Base-by-base conservation (phyloP, 139 green algal species). In the Micromonas commoda region DNA sequence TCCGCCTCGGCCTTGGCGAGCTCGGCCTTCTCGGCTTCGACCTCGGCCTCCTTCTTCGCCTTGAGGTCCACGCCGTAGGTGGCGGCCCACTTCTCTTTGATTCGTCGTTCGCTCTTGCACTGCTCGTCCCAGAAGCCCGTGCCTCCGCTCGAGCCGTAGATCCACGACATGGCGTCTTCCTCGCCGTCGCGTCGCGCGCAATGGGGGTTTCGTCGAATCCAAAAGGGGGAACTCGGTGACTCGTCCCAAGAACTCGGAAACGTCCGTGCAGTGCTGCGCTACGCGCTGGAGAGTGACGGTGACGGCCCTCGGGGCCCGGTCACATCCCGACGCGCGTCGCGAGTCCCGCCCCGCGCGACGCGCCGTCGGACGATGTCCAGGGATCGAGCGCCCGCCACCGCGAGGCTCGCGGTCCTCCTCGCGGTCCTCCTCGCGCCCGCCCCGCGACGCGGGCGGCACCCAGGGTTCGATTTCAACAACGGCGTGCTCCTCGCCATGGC, bases 181-280 rank as follows among this genome's bases (percentile, higher is more conserved):
- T 9, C 45, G 45, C 45, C 9, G 9, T n/a, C 61, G 32, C n/a
- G 61, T 26, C 32, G 31, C 32, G 61, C 61, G 61, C 61, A 35
- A 24, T 24, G 26, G 35, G 6, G 71, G 71, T 20, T 51, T 63
- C 45, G 61, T 24, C 61, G 32, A 24, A 24, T 68, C 9, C 19
- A 26, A 68, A 68, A 68, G 32, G 61, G 35, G 26, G 6, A 51
- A 77, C n/a, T 38, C 71, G 16, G 72, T n/a, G n/a, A n/a, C n/a
- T n/a, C n/a, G n/a, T n/a, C n/a, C n/a, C 19, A 63, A 63, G 20
- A 63, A 63, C 19, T 63, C 52, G 19, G 19, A 63, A 63, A 19
- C 52, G 52, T 63, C 20, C 19, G 19, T 20, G 52, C 19, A 20
- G 19, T 20, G 52, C 52, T 19, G 52, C 19, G 52, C 19, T 63